Percentiles rank a stretch among this genome's conserved stretches.
Evolutionary conservation across 192 early-diverging fungal species (phyloP).

Genomic region (Coemansia sp.): DNA sequence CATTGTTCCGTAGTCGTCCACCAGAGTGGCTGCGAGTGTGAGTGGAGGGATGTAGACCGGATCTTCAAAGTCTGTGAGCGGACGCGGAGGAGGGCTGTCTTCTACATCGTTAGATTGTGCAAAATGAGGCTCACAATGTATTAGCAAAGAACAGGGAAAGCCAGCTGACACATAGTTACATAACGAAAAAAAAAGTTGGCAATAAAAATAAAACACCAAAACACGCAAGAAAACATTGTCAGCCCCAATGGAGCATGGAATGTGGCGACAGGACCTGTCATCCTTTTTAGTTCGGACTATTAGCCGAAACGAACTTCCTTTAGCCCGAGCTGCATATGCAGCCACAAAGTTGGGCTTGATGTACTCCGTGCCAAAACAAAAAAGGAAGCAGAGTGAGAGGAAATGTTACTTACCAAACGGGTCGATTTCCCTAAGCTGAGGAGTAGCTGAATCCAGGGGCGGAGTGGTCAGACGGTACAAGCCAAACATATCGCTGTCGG

Average conservation of each 20-base stretch:
- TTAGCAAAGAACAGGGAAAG: not conserved
- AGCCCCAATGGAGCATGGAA: not conserved
- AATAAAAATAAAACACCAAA: conserved; percentile 8
- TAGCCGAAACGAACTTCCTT: not conserved
- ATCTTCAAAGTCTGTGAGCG: conserved; percentile 50
- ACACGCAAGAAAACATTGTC: conserved; percentile 4
- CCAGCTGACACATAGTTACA: conserved; percentile 13
- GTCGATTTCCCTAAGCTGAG: conserved; percentile 36
- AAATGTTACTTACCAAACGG: conserved; percentile 48
- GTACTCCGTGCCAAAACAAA: not conserved
- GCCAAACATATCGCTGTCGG: conserved; percentile 22
- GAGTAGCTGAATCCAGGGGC: conserved; percentile 22
- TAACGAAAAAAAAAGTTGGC: not conserved
- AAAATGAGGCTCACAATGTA: conserved; percentile 1
- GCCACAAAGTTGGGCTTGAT: not conserved
- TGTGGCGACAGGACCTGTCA: conserved; percentile 6
- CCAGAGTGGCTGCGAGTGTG: conserved; percentile 49
- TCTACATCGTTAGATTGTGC: conserved; percentile 24
- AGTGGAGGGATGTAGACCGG: conserved; percentile 56
- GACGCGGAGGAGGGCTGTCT: conserved; percentile 50
- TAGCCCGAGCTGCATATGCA: not conserved
- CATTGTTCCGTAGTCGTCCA: conserved; percentile 42
- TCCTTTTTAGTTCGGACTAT: not conserved
- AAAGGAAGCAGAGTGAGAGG: not conserved
- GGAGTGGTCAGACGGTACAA: conserved; percentile 37